Conservation (phyloP, 768 basidiomycete genomes). For the Tricholoma saponaceum region DNA sequence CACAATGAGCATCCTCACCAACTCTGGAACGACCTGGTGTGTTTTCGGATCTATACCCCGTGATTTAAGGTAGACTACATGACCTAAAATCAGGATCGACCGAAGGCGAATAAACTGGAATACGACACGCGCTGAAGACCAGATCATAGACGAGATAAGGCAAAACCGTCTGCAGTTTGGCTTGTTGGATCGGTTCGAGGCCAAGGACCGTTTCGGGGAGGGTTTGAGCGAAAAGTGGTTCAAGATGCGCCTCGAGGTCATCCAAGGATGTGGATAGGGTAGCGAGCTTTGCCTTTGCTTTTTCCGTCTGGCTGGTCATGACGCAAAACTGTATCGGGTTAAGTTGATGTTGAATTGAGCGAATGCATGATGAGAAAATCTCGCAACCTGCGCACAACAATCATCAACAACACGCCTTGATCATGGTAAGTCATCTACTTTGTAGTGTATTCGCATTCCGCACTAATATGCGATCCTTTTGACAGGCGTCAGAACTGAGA, state of each 20-base stretch:
- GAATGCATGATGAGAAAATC: neutral
- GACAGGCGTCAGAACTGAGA: constrained; percentile 83
- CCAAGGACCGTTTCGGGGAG: constrained; percentile 62
- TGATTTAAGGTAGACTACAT: constrained; percentile 74
- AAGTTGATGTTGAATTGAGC: too few species aligned
- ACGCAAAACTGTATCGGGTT: neutral
- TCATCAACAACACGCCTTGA: constrained; percentile 27
- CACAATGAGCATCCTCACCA: constrained; percentile 34
- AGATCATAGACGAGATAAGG: constrained; percentile 86
- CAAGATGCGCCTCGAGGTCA: constrained; percentile 62
- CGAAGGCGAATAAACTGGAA: neutral
- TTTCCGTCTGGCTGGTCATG: constrained; percentile 46
- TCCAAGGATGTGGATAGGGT: constrained; percentile 56
- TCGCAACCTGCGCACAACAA: constrained; percentile 21
- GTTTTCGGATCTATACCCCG: constrained; percentile 75
- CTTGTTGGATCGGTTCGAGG: constrained; percentile 73
- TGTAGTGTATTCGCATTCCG: constrained; percentile 1
- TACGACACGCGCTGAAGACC: constrained; percentile 62
- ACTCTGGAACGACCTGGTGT: constrained; percentile 73
- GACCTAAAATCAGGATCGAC: constrained; percentile 4
- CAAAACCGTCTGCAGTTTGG: constrained; percentile 72
- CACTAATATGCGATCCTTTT: constrained; percentile 6
- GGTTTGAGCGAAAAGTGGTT: constrained; percentile 62
- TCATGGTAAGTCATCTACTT: constrained; percentile 38
- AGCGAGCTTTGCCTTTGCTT: constrained; percentile 44